Conservation (phyloP, 169 alveolate genomes). For the Perkinsus marinus region DNA sequence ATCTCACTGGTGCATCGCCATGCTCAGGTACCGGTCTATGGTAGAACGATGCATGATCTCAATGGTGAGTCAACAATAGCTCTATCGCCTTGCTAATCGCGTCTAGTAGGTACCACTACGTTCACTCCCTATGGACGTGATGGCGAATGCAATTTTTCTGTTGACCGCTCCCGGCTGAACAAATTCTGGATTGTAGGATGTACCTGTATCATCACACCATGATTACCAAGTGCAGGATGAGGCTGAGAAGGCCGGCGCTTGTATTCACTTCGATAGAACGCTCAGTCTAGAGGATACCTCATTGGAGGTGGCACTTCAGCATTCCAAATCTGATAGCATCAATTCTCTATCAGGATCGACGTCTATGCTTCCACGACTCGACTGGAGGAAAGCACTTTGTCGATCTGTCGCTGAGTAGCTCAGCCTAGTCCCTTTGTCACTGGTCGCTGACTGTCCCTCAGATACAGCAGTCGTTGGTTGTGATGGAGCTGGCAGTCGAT, state of each 20-base stretch:
- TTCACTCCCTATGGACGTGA: background rate
- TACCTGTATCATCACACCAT: too few relatives aligned
- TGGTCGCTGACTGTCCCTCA: background rate
- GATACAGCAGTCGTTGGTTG: constrained; percentile 4
- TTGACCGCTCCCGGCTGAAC: background rate
- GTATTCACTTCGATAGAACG: background rate
- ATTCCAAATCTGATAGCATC: background rate
- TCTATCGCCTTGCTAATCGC: background rate
- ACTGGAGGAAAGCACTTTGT: background rate
- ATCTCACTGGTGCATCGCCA: background rate
- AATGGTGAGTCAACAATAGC: background rate
- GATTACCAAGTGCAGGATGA: background rate
- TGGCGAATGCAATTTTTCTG: background rate
- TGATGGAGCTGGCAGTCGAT: constrained; percentile 10
- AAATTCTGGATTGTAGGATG: background rate
- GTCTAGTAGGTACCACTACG: background rate
- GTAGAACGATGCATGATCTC: background rate
- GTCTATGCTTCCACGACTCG: background rate
- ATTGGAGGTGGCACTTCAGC: background rate
- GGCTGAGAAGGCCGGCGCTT: background rate
- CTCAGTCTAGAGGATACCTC: background rate
- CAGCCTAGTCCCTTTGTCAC: too few relatives aligned
- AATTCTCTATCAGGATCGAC: background rate
- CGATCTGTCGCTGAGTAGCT: background rate
- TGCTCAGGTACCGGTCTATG: background rate